Base-by-base conservation (phyloP, 345 rosid genomes). In the Eucalyptus paniculata region DNA sequence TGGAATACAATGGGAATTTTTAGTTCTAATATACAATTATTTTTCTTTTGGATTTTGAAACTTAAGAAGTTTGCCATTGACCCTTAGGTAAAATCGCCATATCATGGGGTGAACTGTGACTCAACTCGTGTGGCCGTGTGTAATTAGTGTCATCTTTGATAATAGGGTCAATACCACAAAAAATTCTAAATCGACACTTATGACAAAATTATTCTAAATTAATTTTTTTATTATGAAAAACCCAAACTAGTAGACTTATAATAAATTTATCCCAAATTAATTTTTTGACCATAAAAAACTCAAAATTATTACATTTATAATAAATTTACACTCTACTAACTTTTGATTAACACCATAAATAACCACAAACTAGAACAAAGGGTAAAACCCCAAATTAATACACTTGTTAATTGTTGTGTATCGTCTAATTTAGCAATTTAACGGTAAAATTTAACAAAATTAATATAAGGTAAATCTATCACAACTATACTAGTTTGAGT, bases 391-490 rank as follows among this genome's bases (percentile, higher is more conserved):
- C 0, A 21, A 53, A 53, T 1, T 53, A 21, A 53, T 53, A 53
- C 0, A 21, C 5, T 0, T 19, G 2, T 53, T 1, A 53, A 2
- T 0, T 53, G 1, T 53, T 0, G 2, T 53, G 58, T 53, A 53
- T 53, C 4, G 0, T 53, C 4, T 0, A 53, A 53, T 53, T 53
- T 21, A 53, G 0, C 1, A 0, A 53, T 21, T 17, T 21, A 53
- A 53, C 0, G 1, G 0, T 53, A 53, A 53, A 53, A 19, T 53
- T 53, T 53, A 53, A 1, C 1, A 1, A 53, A 44, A 9, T 0
- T 44, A 44, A 44, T 0, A 44, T 44, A 44, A 53, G 4, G 2
- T 51, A 53, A 44, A 44, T 44, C 9, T 44, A 1, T 44, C 2
- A 45, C 0, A 45, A 0, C 0, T 45, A 45, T 45, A 45, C 47